Evolutionary conservation across 371 early-diverging fungal species (phyloP).

Genomic region (Lichtheimia ramosa): DNA sequence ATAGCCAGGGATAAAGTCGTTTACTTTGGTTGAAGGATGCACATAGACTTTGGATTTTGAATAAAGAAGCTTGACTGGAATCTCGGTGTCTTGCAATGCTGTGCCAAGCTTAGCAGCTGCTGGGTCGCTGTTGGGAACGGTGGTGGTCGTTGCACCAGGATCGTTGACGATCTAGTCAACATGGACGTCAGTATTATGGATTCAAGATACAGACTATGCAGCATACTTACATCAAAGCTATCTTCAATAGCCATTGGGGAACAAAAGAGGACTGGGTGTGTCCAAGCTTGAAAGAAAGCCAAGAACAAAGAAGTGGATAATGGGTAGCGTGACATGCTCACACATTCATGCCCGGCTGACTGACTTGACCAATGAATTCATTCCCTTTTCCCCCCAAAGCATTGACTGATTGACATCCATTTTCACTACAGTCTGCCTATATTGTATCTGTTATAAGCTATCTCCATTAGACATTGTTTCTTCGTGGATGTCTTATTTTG

Average conservation of each 20-base stretch:
- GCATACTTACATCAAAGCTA: constrained; percentile 11
- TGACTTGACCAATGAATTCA: too few species aligned
- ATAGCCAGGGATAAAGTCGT: constrained; percentile 42
- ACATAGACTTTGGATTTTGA: constrained; percentile 54
- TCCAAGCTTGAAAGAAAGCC: too few species aligned
- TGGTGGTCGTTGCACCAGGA: constrained; percentile 5
- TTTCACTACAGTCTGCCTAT: too few species aligned
- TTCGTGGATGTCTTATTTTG: too few species aligned
- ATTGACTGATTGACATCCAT: too few species aligned
- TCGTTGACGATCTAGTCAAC: constrained; percentile 14
- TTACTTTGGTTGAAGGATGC: constrained; percentile 33
- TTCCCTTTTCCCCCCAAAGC: too few species aligned
- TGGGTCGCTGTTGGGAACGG: not conserved
- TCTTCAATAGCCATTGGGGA: constrained; percentile 8
- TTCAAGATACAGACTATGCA: not conserved
- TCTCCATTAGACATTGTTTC: too few species aligned
- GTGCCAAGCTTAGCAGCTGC: not conserved
- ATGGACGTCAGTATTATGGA: not conserved
- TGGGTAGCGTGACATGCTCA: too few species aligned
- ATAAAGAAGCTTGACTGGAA: constrained; percentile 35
- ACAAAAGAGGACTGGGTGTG: not conserved
- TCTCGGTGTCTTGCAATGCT: not conserved
- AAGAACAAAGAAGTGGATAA: too few species aligned
- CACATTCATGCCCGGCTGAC: too few species aligned
- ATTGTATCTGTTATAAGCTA: too few species aligned